Conservation (phyloP, 2,329 filamentous ascomycete genomes). For the Fusarium sp. region DNA sequence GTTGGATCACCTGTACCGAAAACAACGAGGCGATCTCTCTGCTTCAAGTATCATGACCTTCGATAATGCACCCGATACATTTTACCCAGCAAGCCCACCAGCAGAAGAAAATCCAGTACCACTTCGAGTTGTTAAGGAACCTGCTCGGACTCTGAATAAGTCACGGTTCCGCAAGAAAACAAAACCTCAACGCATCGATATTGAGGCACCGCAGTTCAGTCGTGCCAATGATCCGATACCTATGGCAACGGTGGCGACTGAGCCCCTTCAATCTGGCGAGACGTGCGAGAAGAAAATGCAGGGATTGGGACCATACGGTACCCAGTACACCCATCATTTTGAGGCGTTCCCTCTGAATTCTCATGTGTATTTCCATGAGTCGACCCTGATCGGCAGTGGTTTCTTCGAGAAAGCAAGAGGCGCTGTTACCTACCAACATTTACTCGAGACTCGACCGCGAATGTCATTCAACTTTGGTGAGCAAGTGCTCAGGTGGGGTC, state of each 20-base stretch:
- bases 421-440: constrained; percentile 42
- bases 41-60: constrained; percentile 34
- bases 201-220: constrained; percentile 62
- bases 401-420: constrained; percentile 56
- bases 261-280: constrained; percentile 17
- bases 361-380: constrained; percentile 69
- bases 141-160: constrained; percentile 19
- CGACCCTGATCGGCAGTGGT: constrained; percentile 68
- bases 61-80: constrained; percentile 24
- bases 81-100: constrained; percentile 36
- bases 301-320: constrained; percentile 70
- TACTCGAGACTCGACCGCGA: constrained; percentile 48
- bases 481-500: constrained; percentile 63
- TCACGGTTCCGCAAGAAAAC: constrained; percentile 57
- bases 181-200: constrained; percentile 59
- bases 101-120: constrained; percentile 41
- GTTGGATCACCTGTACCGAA: constrained; percentile 66
- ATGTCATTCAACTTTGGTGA: constrained; percentile 60
- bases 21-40: constrained; percentile 46
- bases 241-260: constrained; percentile 6
- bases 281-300: constrained; percentile 51
- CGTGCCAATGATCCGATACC: constrained; percentile 65
- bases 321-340: constrained; percentile 71
- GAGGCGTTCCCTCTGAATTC: constrained; percentile 68
- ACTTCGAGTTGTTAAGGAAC: constrained; percentile 29